Evolutionary conservation across 2,329 filamentous ascomycete species (phyloP).

Genomic region (Lecanosticta acicola): DNA sequence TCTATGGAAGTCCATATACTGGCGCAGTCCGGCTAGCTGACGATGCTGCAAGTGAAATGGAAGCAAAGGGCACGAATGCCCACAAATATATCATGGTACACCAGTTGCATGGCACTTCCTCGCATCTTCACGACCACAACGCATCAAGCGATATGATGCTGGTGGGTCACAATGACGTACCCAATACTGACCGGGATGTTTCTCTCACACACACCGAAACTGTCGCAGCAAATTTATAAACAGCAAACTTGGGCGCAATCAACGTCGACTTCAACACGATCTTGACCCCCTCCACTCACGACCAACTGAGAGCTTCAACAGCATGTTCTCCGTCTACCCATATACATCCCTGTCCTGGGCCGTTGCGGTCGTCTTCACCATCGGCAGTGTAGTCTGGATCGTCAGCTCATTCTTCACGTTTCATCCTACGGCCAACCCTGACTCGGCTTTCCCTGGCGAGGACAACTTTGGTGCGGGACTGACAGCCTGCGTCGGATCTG

Average conservation of each 20-base stretch:
- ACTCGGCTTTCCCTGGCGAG: slow-evolving; percentile 50
- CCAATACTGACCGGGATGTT: no score
- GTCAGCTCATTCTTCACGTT: slow-evolving; percentile 59
- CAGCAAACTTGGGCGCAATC: no score
- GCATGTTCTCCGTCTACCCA: slow-evolving; percentile 43
- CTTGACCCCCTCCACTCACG: no score
- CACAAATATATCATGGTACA: background rate
- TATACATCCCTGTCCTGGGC: slow-evolving; percentile 20
- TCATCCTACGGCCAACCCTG: slow-evolving; percentile 41
- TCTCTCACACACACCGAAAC: no score
- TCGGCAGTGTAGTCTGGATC: slow-evolving; percentile 42
- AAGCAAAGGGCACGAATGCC: background rate
- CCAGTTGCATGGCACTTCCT: background rate
- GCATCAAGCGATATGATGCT: no score
- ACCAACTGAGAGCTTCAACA: background rate
- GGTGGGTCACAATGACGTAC: background rate
- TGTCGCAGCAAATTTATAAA: no score
- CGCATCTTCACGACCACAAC: no score
- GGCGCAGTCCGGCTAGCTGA: no score
- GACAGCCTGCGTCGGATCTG: slow-evolving; percentile 60
- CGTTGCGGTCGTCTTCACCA: slow-evolving; percentile 49
- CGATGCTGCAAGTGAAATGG: background rate
- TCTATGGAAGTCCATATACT: no score
- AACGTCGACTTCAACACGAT: no score
- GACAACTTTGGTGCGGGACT: slow-evolving; percentile 52